Conservation (phyloP, 345 rosid species). For the Camelina laxa region DNA sequence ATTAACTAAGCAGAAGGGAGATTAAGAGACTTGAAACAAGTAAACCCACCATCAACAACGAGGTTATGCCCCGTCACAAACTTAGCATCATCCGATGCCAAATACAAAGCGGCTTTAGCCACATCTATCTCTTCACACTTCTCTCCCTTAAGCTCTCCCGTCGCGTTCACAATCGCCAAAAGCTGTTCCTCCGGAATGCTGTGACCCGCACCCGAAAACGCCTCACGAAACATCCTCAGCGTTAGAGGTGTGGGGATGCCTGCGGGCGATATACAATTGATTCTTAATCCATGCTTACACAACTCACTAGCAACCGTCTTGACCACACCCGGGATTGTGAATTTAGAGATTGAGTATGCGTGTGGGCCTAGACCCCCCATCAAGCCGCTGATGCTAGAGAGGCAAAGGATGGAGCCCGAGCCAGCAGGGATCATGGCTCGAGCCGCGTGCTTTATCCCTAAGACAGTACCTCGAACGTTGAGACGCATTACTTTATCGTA, state of each 20-base stretch:
- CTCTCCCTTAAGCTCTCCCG: conserved; percentile 69
- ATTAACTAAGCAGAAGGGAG: conserved; percentile 53
- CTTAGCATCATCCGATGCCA: conserved; percentile 52
- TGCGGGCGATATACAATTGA: conserved; percentile 78
- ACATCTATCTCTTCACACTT: conserved; percentile 73
- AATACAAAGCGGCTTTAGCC: conserved; percentile 53
- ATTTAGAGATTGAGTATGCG: conserved; percentile 70
- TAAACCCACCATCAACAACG: conserved; percentile 58
- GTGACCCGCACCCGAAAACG: conserved; percentile 48
- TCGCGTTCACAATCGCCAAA: conserved; percentile 54
- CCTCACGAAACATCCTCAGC: conserved; percentile 44
- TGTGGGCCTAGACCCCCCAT: conserved; percentile 82
- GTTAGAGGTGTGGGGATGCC: conserved; percentile 63
- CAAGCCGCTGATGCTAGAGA: conserved; percentile 76
- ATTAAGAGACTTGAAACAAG: conserved; percentile 59
- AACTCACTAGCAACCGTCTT: conserved; percentile 71
- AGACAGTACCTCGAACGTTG: conserved; percentile 62
- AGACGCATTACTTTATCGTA: conserved; percentile 71
- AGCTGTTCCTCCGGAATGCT: conserved; percentile 50
- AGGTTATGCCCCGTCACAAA: conserved; percentile 53
- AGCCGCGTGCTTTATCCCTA: conserved; percentile 78
- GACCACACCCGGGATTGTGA: conserved; percentile 64
- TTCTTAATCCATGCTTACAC: conserved; percentile 59
- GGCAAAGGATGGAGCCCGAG: conserved; percentile 72
- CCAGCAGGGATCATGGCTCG: conserved; percentile 73